These are phyloP conservation scores for Hebeloma cylindrosporum DNA, from an alignment of 768 basidiomycete species.

Conservation along the genomic window DNA sequence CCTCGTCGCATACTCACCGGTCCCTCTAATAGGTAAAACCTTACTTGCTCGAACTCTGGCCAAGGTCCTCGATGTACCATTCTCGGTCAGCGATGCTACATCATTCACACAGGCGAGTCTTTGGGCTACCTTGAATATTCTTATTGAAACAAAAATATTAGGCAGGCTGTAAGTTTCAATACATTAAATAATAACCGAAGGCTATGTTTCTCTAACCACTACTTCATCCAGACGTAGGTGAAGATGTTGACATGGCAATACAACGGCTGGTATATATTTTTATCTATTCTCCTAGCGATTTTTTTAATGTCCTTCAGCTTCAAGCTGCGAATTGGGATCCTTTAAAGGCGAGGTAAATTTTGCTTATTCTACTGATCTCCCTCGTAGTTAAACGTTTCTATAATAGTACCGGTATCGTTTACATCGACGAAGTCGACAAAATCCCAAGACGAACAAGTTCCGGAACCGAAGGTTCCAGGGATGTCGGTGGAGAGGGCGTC, in stretches of 20 bases:
- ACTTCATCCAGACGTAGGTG: conserved; percentile 58
- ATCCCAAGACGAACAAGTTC: conserved; percentile 65
- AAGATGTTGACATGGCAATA: conserved; percentile 92
- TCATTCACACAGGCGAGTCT: conserved; percentile 79
- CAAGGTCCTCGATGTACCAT: conserved; percentile 87
- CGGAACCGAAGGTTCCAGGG: conserved; percentile 71
- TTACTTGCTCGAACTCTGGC: conserved; percentile 91
- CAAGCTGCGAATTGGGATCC: conserved; percentile 93
- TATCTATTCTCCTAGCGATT: not conserved
- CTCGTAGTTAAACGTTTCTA: conserved; percentile 3
- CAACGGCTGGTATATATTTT: conserved; percentile 64
- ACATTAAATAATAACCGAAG: not conserved
- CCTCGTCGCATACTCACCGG: not conserved
- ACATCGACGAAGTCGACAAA: conserved; percentile 97
- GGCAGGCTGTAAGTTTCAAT: conserved; percentile 24
- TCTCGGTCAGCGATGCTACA: conserved; percentile 91
- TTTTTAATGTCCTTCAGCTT: conserved; percentile 43
- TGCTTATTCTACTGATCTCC: not conserved
- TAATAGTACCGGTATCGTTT: conserved; percentile 85
- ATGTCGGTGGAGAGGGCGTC: conserved; percentile 95
- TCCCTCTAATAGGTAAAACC: conserved; percentile 82
- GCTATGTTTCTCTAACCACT: not conserved
- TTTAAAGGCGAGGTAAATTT: conserved; percentile 68
- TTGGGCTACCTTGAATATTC: not conserved
- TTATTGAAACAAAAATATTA: conserved; percentile 2